Percentiles rank a stretch among this genome's conserved stretches.
Conservation (phyloP, 2,329 filamentous ascomycete species). For the Cytospora leucostoma region DNA sequence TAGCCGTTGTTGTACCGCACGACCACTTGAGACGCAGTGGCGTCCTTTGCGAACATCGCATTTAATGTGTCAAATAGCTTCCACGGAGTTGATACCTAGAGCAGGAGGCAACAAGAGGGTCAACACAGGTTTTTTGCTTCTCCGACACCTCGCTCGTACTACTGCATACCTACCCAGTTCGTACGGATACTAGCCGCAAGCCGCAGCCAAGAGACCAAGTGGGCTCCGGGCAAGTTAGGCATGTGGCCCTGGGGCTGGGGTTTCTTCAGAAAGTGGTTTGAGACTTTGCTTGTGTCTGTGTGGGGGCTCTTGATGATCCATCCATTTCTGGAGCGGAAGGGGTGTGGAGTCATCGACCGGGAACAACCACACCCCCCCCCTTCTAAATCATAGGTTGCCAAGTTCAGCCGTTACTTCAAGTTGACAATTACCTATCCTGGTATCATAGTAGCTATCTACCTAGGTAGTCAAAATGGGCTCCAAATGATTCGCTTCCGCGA, state of each 20-base stretch:
- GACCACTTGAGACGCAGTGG: background rate
- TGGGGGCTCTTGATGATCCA: background rate
- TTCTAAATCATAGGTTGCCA: background rate
- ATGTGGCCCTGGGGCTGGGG: background rate
- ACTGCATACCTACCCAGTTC: background rate
- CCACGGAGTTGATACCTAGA: background rate
- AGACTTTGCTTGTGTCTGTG: background rate
- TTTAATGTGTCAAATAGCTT: constrained; percentile 4
- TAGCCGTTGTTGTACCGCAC: constrained; percentile 1
- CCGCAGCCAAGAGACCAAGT: background rate
- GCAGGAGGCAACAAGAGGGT: background rate
- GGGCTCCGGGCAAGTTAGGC: background rate
- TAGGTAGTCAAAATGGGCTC: constrained; percentile 19
- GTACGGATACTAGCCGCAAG: background rate
- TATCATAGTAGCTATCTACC: background rate
- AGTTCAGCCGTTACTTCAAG: too few relatives aligned
- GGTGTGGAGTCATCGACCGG: constrained; percentile 20
- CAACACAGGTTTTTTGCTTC: too few relatives aligned
- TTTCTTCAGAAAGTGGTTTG: constrained; percentile 13
- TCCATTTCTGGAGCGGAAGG: constrained; percentile 14
- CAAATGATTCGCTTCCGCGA: constrained; percentile 26
- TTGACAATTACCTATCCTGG: too few relatives aligned
- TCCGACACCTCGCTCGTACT: too few relatives aligned
- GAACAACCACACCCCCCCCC: background rate
- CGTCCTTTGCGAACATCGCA: constrained; percentile 11